These are phyloP conservation scores for Neurospora sp. DNA, from an alignment of 2,329 filamentous ascomycete genomes.

Conservation along the genomic window DNA sequence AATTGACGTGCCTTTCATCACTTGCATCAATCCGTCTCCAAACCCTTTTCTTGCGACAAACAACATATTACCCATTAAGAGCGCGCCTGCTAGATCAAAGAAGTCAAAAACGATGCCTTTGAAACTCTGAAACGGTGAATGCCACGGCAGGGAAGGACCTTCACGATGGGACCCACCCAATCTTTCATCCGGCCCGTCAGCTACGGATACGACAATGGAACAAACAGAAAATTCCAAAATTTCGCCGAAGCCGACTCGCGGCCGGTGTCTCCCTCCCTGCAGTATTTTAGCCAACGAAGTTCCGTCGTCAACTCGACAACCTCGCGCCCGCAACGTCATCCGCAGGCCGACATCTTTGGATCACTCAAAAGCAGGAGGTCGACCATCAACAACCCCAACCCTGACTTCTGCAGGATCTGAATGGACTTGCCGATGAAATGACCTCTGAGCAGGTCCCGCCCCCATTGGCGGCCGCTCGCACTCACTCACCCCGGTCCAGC, in stretches of 20 bases:
- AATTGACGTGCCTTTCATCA: not conserved
- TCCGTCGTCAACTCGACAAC: not conserved
- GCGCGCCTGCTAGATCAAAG: not conserved
- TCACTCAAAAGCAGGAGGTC: not conserved
- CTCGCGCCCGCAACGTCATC: not conserved
- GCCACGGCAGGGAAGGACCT: not conserved
- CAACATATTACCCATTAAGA: not conserved
- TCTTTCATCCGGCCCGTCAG: not conserved
- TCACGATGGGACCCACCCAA: not conserved
- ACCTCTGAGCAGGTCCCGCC: not conserved
- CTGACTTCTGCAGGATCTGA: not conserved
- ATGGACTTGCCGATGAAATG: slow-evolving; percentile 2
- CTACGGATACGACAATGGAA: not conserved
- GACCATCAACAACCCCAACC: not conserved
- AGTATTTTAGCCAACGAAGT: not conserved
- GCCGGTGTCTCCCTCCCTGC: not conserved
- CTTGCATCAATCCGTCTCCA: not conserved
- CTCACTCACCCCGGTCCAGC: not conserved
- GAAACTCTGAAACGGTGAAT: not conserved
- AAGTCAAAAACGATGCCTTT: not conserved
- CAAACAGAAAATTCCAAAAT: not conserved
- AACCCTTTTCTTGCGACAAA: not conserved
- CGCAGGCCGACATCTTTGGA: not conserved
- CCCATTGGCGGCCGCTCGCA: not conserved
- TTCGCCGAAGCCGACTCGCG: not conserved